Base-by-base conservation (phyloP, 441 rosid species). In the Erysimum cheiri region DNA sequence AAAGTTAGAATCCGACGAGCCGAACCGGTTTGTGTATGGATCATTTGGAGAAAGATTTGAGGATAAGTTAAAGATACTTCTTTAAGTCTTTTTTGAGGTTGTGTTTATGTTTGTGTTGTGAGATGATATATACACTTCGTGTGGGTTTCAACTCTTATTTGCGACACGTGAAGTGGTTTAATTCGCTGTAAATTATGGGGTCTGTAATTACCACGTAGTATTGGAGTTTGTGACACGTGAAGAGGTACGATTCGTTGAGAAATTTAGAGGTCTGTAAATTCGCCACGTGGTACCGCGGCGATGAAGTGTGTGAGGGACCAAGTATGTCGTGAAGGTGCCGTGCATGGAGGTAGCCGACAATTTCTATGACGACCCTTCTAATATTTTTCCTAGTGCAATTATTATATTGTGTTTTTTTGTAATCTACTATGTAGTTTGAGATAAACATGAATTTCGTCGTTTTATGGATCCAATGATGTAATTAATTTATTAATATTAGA, bases 1-100 rank as follows among this genome's bases (percentile, higher is more conserved):
- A 59, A 87, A 0, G 86, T 66, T 0, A 91, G 82, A 37, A 87
- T 69, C 90, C 90, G 94, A 64, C 91, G 97, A 68, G 6, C 36
- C 12, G 82, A 72, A n/a, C 75, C 75, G 64, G 60, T 77, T 77
- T 35, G 48, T 17, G 57, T 11, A 3, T 41, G 76, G 69, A 76
- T 74, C 96, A 92, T 90, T 12, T 60, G 4, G 48, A 39, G 22
- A 39, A 59, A 59, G 12, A 24, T 2, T 13, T 1, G 33, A 22
- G n/a, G 5, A 8, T 14, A 31, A 32, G n/a, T 0, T 13, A 55
- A 14, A 58, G 62, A 36, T 6, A 14, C 5, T 58, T 58, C 11
- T 11, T 12, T 8, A 19, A 22, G 6, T 7, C 6, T 59, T 24
- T 9, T 14, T 44, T 79, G 67, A 64, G 32, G 55, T 75, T 63